phyloP scores from a whole-genome alignment of 345 rosid species.

The Rhodamnia rubescens region DNA sequence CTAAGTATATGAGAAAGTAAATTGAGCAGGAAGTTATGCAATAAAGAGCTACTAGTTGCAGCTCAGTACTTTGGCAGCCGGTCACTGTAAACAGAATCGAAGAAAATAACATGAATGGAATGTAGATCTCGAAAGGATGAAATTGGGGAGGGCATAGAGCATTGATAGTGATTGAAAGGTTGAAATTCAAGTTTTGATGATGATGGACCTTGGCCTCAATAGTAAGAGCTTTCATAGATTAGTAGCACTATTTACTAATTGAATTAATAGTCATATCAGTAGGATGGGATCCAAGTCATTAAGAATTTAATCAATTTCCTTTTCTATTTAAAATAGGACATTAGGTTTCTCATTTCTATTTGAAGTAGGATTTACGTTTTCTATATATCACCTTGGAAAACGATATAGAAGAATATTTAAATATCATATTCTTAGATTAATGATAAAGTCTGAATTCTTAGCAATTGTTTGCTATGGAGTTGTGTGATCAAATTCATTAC shows the following conservation, averaged over 20 bases:
- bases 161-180: background rate
- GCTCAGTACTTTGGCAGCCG: background rate
- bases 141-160: background rate
- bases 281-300: background rate
- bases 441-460: background rate
- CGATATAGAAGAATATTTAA: background rate
- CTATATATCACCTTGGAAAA: background rate
- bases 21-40: background rate
- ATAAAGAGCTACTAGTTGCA: background rate
- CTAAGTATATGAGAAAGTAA: background rate
- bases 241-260: background rate
- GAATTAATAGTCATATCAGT: background rate
- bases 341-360: background rate
- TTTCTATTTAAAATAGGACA: background rate
- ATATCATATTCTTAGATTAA: background rate
- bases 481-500: background rate
- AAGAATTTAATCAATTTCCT: background rate
- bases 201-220: background rate
- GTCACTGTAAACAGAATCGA: background rate
- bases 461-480: background rate
- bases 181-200: background rate
- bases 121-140: background rate
- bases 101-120: background rate
- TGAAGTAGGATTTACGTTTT: background rate
- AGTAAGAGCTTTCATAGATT: background rate